Evolutionary conservation across 495 filamentous ascomycete species (phyloP), one percentile per base, ranked within the genome.

Genomic region (Cenococcum geophilum): DNA sequence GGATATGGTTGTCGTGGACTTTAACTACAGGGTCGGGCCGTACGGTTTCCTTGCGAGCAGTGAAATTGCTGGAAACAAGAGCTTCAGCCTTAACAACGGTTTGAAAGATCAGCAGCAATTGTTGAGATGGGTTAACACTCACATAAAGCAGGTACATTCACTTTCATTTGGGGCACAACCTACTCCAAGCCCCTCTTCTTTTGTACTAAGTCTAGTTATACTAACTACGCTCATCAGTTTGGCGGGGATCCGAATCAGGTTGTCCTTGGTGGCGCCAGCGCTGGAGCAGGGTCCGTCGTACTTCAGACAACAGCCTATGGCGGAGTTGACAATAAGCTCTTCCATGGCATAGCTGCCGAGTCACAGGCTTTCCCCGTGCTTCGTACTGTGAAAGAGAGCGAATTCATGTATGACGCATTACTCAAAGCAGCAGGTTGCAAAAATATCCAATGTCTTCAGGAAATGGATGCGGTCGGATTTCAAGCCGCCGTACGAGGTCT

Each of bases 261-360:
- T n/a, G 84, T 87, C n/a, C 82, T 92, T 36, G 84, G 86, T 60
- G 86, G 89, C 53, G 83, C 79, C 10, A 89, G 85, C 37, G 88
- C 87, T 9, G 89, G 89, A 11, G 87, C 78, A 9, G 87, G 76
- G 1, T 85, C 84, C 0, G 82, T 91, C 1, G 82, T 83, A 12
- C 75, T 90, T 51, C 85, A 89, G 27, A 78, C 90, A 34, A 78
- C 84, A 4, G 86, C 87, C 0, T 86, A 89, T 60, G 73, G 74
- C 6, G 85, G 80, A 32, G 69, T 76, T 61, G 68, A 85, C 52
- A 80, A 83, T 50, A 58, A 55, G 6, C 61, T 68, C 5, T 64
- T 68, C 50, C 61, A 64, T 35, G 65, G 79, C 5, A 83, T 82
- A 5, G 83, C 80, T 0, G 84, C 81, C 11, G 86, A 88, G 57